Base-by-base conservation (phyloP, 768 basidiomycete species). In the Hygrocybe coccinea region DNA sequence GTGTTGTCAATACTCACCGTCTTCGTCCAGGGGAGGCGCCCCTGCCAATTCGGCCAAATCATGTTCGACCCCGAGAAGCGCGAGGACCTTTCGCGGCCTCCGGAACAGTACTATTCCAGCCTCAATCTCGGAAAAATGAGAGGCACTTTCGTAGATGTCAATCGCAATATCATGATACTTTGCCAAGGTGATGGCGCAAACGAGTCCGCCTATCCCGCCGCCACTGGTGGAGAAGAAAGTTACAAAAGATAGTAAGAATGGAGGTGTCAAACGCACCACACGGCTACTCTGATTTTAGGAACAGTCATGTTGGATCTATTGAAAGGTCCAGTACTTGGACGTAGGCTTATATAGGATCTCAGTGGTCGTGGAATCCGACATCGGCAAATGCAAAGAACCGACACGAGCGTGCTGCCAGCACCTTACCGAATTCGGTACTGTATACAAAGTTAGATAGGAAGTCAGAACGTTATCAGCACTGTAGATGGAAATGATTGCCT, bases 51-150 rank as follows among this genome's bases (percentile, higher is more conserved):
- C 55, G 0, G 65, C 61, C 36, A 71, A 59, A 35, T 72, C 74
- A 6, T 74, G 67, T 12, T 68, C 69, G 36, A 81, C 51, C 0
- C 76, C 79, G 8, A 80, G 63, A 2, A 65, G 60, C 22, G 67
- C 64, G 25, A 80, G 57, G 5, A 78, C 68, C 25, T 75, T 71
- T 75, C 75, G 76, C 12, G 73, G 65, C 29, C 76, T 69, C 6
- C 68, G 71, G 67, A 67, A 78, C 1, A 79, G 59, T 15, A 71
- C 74, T 39, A 79, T 71, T 3, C 78, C 79, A 4, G 77, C 77
- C 19, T 76, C 79, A n/a, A 78, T 54, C 56, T 76, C 71, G 41
- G 72, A 64, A 51, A 77, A 71, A 45, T 72, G 63, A n/a, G 60
- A 60, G 19, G 77, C 67, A 4, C 76, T 71, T 60, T 79, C 79